These are phyloP conservation scores for Gorgonomyces haynaldii DNA, from an alignment of 192 early-diverging fungal species.

Conservation along the genomic window DNA sequence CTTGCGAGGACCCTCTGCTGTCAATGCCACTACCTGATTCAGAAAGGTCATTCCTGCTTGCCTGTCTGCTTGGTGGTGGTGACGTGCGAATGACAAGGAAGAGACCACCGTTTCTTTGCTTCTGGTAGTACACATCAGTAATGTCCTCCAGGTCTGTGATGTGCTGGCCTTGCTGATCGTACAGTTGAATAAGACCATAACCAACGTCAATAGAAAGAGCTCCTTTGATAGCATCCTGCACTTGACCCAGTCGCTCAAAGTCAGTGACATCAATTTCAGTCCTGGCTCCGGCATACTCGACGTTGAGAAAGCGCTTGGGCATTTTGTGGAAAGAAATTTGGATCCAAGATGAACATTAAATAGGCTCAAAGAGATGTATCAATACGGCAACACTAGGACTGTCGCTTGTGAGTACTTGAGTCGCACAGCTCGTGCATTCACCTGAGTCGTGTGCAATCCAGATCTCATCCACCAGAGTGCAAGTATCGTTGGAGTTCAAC, in stretches of 20 bases:
- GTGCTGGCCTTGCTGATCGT: background rate
- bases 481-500: too few species aligned
- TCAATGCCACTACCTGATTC: background rate
- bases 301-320: too few species aligned
- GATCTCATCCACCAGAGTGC: too few species aligned
- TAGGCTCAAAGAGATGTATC: too few species aligned
- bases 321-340: too few species aligned
- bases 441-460: too few species aligned
- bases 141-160: slow-evolving; percentile 5
- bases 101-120: background rate
- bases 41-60: slow-evolving; percentile 4
- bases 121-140: slow-evolving; percentile 2
- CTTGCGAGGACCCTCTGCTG: slow-evolving; percentile 2
- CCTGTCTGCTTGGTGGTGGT: slow-evolving; percentile 1
- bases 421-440: too few species aligned
- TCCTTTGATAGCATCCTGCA: slow-evolving; percentile 10
- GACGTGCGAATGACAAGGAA: background rate
- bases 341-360: too few species aligned
- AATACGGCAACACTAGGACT: too few species aligned
- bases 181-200: background rate
- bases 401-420: too few species aligned
- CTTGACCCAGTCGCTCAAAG: slow-evolving; percentile 7
- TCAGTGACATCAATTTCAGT: slow-evolving; percentile 11
- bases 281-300: background rate
- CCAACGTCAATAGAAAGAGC: background rate